Evolutionary conservation across 2,329 filamentous ascomycete genomes (phyloP), one percentile per base, ranked within the genome.

Genomic region (Penicillium sp.): DNA sequence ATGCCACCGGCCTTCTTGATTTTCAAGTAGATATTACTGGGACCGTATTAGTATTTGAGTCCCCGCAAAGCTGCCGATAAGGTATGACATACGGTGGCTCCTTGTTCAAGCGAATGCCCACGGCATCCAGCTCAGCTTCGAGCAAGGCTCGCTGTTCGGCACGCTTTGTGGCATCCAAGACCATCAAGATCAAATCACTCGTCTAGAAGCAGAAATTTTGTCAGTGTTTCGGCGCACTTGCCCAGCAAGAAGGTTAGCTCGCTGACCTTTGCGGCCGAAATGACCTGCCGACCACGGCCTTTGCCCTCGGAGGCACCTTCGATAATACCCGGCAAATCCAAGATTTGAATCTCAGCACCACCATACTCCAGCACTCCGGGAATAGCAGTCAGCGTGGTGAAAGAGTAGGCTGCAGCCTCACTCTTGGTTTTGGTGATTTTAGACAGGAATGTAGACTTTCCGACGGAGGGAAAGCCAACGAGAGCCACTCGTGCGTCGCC

Each of bases 391-490:
- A 99, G 81, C 1, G 94, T 99, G 12, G 94, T 99, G 84, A 99
- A 99, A 54, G 93, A 87, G 72, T 99, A 99, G 0, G 94, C 90
- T 1, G 94, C 94, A 29, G 97, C 91, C 73, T 97, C 93, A 48
- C 91, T 96, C 69, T 91, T 91, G 38, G 95, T 99, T 78, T 96
- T 97, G 47, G 94, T 99, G 72, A 99, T 95, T 71, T 97, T 97
- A 46, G 92, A 97, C n/a, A 99, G 75, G 71, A 99, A 97, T 0
- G 94, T 99, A 3, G 94, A 99, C 79, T 99, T 99, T 72, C 94
- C 94, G 49, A 99, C 94, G 0, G 95, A 99, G 0, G 95, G 94
- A 67, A 99, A 99, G n/a, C 94, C 94, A 51, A 99, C 95, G 2
- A 99, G 85, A 2, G 95, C 91, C 76, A 99, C 97, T 68, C 94